These are phyloP conservation scores for Thelonectria rubi DNA, from an alignment of 2,329 filamentous ascomycete genomes.

Conservation along the genomic window DNA sequence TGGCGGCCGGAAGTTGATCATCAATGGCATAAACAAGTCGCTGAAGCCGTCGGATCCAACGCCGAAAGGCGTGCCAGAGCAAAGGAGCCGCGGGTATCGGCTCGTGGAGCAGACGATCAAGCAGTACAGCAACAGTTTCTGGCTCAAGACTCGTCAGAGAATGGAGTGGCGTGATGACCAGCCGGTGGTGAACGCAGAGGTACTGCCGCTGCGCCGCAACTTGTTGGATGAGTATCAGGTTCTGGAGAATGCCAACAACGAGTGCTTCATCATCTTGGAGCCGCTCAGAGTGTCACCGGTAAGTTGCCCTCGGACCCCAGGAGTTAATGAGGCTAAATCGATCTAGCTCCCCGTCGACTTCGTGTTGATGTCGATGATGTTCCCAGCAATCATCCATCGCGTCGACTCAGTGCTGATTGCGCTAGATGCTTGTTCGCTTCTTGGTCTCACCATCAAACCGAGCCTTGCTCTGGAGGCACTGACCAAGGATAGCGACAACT, in stretches of 20 bases:
- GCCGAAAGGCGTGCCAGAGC: slow-evolving; percentile 62
- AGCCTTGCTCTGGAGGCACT: slow-evolving; percentile 84
- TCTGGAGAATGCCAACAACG: slow-evolving; percentile 54
- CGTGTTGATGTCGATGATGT: slow-evolving; percentile 77
- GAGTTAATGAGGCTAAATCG: slow-evolving; percentile 3
- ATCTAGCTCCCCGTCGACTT: slow-evolving; percentile 71
- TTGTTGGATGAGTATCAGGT: slow-evolving; percentile 75
- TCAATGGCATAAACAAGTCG: slow-evolving; percentile 61
- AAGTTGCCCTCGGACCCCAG: slow-evolving; percentile 48
- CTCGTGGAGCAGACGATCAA: slow-evolving; percentile 69
- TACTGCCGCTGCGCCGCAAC: slow-evolving; percentile 82
- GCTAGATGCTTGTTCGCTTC: slow-evolving; percentile 73
- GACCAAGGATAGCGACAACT: slow-evolving; percentile 91
- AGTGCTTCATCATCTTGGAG: slow-evolving; percentile 78
- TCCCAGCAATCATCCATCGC: slow-evolving; percentile 86
- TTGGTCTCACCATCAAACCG: slow-evolving; percentile 72
- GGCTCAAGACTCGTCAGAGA: slow-evolving; percentile 63
- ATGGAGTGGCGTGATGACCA: slow-evolving; percentile 71
- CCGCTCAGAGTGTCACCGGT: slow-evolving; percentile 80
- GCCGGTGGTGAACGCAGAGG: slow-evolving; percentile 80
- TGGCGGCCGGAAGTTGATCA: slow-evolving; percentile 70
- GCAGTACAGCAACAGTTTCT: slow-evolving; percentile 84
- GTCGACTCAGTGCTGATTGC: slow-evolving; percentile 85
- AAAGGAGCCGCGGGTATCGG: slow-evolving; percentile 55
- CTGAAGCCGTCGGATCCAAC: slow-evolving; percentile 72